Evolutionary conservation across 2,329 filamentous ascomycete species (phyloP), one percentile per base, ranked within the genome.

Genomic region (Penicillium freii): DNA sequence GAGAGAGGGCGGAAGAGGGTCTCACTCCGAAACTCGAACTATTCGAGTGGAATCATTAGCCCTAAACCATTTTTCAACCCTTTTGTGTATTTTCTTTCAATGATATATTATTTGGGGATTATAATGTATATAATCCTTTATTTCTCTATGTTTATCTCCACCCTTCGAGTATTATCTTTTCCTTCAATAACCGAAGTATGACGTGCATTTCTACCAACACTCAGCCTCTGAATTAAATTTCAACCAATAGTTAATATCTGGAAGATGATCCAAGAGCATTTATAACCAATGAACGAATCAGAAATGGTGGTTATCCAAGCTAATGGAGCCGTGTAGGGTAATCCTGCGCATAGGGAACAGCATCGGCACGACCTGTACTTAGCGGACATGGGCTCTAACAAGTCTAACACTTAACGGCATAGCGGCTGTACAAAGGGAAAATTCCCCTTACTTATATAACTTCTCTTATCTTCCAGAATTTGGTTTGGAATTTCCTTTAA

Each of bases 361-460:
- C 54, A 51, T 66, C 64, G 62, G 64, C 64, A 67, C 63, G 51
- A 66, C 64, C 61, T 67, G 61, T 65, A 65, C 63, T 66, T 63
- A 66, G 56, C 59, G 59, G 64, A 65, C 63, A 45, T 64, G 58
- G 60, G 60, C 63, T 62, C 58, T 68, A 44, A n/a, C 36, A 43
- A 43, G 54, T 42, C 70, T 66, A 70, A 72, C 71, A 70, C 71
- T 74, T 72, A 73, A 69, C 62, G 71, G 68, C 61, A 65, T 69
- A 66, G 69, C 61, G 58, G 51, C 50, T 44, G 34, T 33, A 40
- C 23, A 54, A n/a, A 21, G 25, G 27, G 8, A 27, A n/a, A 34
- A 21, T 43, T 42, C 38, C 44, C 56, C 48, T 53, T 48, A 44
- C 36, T 25, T 47, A 36, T 47, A 31, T 45, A 36, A 44, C 25